Evolutionary conservation across 768 basidiomycete genomes (phyloP), one percentile per base, ranked within the genome.

Genomic region (Mycena latifolia): DNA sequence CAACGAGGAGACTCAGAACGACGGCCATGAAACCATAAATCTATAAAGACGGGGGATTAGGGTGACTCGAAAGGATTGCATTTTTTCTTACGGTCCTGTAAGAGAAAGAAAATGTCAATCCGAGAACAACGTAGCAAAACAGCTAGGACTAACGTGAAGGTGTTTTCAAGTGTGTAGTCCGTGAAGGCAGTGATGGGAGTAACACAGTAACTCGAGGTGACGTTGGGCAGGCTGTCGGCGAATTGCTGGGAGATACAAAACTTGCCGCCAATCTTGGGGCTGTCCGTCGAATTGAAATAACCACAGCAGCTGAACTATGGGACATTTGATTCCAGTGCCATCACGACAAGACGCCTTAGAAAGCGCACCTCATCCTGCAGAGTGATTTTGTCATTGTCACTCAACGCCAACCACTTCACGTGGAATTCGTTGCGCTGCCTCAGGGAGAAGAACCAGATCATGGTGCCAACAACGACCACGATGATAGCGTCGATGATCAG

Each of bases 1-100:
- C 88, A 52, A 97, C 81, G 75, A 95, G 86, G 66, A 96, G 81
- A 64, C 85, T 84, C 43, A 92, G 78, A 58, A 95, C 82, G 70
- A 95, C 85, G 10, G 91, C 89, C 87, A 93, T 94, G 77, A 88
- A 96, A 43, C 93, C 94, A 77, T 95, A 96, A 33, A 91, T 84
- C 84, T 87, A 76, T 46, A 62, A 48, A 55, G 63, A 11, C n/a
- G 35, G 54, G 22, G 33, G 18, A 27, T 46, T n/a, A 43, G 47
- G 25, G 41, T 50, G 10, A 15, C 5, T 12, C 22, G 24, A 47
- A 18, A 47, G 17, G 11, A 43, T 18, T 25, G 37, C 14, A 57
- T 4, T 50, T 28, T 58, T 31, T 61, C 76, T 78, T 77, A 84
- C 81, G 63, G 86, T 86, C 53, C 88, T 89, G n/a, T 55, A 10